These are phyloP conservation scores for Planoprotostelium fungivorum DNA, from an alignment of 78 protist species.

Conservation along the genomic window DNA sequence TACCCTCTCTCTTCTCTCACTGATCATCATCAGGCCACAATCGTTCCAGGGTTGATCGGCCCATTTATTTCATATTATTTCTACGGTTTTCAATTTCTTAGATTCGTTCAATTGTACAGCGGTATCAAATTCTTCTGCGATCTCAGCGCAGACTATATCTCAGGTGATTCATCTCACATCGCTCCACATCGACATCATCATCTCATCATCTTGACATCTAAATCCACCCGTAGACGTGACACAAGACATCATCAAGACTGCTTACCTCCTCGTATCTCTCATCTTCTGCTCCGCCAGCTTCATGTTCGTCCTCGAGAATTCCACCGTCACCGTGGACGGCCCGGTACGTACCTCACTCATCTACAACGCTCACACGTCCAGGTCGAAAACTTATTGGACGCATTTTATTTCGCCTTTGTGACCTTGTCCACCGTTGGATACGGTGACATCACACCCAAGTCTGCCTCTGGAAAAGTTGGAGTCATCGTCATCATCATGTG, in stretches of 20 bases:
- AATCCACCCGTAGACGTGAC: neutral
- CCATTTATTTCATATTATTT: neutral
- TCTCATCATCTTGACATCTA: neutral
- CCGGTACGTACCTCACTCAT: neutral
- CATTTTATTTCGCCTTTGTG: constrained; percentile 39
- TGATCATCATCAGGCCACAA: neutral
- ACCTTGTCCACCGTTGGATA: constrained; percentile 54
- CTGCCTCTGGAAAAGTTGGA: constrained; percentile 13
- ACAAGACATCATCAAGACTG: neutral
- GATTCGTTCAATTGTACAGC: neutral
- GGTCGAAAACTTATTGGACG: neutral
- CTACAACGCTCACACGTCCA: neutral
- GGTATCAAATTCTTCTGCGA: neutral
- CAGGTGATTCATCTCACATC: neutral
- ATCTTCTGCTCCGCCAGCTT: neutral
- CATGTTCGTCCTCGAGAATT: neutral
- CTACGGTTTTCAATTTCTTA: neutral
- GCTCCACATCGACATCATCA: too few relatives aligned
- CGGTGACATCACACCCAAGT: constrained; percentile 45
- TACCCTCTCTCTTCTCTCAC: neutral
- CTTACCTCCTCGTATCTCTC: neutral
- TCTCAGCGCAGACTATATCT: neutral
- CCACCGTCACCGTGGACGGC: neutral
- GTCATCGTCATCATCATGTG: neutral
- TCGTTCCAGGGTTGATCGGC: neutral